Evolutionary conservation across 257 asterid genomes (phyloP).

Genomic region (Plantago ovata): DNA sequence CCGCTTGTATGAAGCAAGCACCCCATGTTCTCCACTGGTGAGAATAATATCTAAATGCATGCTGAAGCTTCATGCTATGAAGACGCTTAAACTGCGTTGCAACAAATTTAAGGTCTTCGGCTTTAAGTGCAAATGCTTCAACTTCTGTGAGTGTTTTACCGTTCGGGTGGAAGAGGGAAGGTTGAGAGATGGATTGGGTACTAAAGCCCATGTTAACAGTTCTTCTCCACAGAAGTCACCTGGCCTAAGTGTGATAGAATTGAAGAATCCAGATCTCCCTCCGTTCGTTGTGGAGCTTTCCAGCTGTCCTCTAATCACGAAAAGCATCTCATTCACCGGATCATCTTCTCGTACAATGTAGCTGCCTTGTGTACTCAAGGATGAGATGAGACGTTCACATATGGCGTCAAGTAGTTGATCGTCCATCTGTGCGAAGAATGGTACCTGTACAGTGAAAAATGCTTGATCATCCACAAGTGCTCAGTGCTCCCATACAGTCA

Average conservation of each 20-base stretch:
- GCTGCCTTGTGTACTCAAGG: conserved; percentile 68
- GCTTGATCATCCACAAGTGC: neutral
- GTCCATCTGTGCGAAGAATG: conserved; percentile 89
- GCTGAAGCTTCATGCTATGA: conserved; percentile 89
- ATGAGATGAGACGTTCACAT: conserved; percentile 72
- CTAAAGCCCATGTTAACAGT: conserved; percentile 87
- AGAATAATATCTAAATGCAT: conserved; percentile 83
- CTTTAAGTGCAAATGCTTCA: conserved; percentile 85
- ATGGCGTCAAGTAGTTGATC: conserved; percentile 89
- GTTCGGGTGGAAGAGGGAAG: conserved; percentile 82
- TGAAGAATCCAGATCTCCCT: conserved; percentile 85
- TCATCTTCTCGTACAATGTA: conserved; percentile 76
- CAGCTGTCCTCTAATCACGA: conserved; percentile 79
- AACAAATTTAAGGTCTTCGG: conserved; percentile 84
- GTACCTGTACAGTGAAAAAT: conserved; percentile 45
- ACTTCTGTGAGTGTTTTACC: conserved; percentile 79
- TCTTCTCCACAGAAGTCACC: conserved; percentile 97
- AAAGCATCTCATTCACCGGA: conserved; percentile 85
- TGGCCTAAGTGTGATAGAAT: conserved; percentile 65
- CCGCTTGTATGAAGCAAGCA: conserved; percentile 67
- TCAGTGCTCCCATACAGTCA: neutral
- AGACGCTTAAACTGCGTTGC: conserved; percentile 81
- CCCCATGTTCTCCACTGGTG: conserved; percentile 98
- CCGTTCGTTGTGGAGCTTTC: conserved; percentile 94
- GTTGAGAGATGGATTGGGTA: conserved; percentile 63